Conservation (phyloP, 1,139 yeast species). For the Debaryomycetaceae sp. region DNA sequence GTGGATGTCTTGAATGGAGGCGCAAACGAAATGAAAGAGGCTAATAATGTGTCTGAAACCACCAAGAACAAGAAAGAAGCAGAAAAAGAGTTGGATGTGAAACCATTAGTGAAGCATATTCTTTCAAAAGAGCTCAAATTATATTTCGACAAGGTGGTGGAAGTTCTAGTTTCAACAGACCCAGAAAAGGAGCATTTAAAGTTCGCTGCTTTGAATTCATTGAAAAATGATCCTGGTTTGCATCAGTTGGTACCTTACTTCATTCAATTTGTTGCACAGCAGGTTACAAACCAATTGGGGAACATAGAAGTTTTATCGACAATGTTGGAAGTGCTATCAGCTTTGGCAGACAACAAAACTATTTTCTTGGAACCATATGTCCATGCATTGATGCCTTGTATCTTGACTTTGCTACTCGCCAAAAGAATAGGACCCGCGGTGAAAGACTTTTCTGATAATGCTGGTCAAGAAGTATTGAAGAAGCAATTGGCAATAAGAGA, state of each 20-base stretch:
- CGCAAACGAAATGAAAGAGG: constrained; percentile 18
- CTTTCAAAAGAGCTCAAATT: constrained; percentile 90
- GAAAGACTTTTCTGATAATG: constrained; percentile 29
- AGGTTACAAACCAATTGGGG: constrained; percentile 82
- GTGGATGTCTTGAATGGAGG: constrained; percentile 35
- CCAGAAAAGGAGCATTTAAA: constrained; percentile 58
- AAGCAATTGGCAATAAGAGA: constrained; percentile 69
- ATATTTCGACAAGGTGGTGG: constrained; percentile 87
- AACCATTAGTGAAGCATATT: constrained; percentile 95
- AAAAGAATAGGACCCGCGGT: constrained; percentile 73
- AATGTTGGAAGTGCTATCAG: constrained; percentile 86
- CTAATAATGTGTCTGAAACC: constrained; percentile 15
- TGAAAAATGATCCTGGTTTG: constrained; percentile 89
- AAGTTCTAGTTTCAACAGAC: constrained; percentile 64
- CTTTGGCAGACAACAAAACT: constrained; percentile 78
- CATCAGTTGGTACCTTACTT: constrained; percentile 97
- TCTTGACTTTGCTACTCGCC: constrained; percentile 83
- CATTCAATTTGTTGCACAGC: constrained; percentile 94
- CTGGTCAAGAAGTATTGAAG: constrained; percentile 28
- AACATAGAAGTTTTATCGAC: constrained; percentile 73
- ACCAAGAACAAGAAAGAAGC: constrained; percentile 27
- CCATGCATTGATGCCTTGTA: constrained; percentile 94
- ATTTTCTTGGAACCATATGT: constrained; percentile 93
- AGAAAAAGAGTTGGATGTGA: constrained; percentile 69
- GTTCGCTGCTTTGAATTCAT: constrained; percentile 77